phyloP scores from a whole-genome alignment of 2,329 filamentous ascomycete genomes.

The Penicillium sp. region DNA sequence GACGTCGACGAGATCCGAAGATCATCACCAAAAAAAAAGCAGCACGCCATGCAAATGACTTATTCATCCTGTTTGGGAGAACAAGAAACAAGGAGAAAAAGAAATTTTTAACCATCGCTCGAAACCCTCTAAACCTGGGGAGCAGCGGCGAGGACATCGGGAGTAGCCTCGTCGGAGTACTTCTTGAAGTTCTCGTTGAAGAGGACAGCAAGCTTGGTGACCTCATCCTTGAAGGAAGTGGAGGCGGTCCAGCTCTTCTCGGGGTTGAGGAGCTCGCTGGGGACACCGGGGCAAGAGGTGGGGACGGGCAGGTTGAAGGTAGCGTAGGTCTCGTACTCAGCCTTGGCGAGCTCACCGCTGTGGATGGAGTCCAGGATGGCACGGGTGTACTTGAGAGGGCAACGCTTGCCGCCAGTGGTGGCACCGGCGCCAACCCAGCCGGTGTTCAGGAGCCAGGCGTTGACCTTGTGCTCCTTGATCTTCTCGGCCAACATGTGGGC shows the following conservation, averaged over 20 bases:
- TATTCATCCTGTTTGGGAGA: constrained; percentile 19
- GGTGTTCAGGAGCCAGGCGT: constrained; percentile 98
- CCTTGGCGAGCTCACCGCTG: constrained; percentile 89
- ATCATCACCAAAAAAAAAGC: constrained; percentile 21
- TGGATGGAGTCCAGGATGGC: constrained; percentile 98
- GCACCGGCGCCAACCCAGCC: constrained; percentile 93
- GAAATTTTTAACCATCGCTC: constrained; percentile 21
- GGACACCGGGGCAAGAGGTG: constrained; percentile 84
- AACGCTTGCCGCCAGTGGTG: constrained; percentile 89
- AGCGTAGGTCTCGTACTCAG: constrained; percentile 91
- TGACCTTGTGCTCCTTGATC: constrained; percentile 91
- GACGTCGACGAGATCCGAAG: constrained; percentile 13
- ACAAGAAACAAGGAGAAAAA: constrained; percentile 23
- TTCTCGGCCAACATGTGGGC: constrained; percentile 98
- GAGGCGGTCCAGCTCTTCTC: constrained; percentile 87
- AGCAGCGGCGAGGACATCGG: constrained; percentile 65
- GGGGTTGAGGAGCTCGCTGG: constrained; percentile 90
- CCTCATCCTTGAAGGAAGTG: constrained; percentile 78
- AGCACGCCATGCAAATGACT: constrained; percentile 35
- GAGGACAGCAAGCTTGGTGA: constrained; percentile 81
- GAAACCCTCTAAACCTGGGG: constrained; percentile 32
- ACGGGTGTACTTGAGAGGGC: constrained; percentile 97
- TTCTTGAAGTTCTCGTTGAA: constrained; percentile 99
- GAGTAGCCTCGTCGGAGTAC: constrained; percentile 79
- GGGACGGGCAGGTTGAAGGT: constrained; percentile 97